These are phyloP conservation scores for Skeletonema menzelii DNA, from an alignment of 108 stramenopile genomes.

Conservation along the genomic window DNA sequence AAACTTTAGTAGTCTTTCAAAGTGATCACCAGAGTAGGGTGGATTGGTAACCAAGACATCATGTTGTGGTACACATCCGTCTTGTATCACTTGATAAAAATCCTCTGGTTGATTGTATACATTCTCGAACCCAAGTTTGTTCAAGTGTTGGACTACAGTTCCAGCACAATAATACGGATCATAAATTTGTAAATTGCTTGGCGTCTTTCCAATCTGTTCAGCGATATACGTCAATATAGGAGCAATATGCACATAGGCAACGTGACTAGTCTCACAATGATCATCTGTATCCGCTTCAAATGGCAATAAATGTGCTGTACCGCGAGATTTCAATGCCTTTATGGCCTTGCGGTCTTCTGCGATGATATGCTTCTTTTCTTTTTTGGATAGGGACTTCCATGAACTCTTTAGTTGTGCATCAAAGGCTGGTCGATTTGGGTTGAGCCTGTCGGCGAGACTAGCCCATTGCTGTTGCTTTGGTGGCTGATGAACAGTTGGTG, in stretches of 20 bases:
- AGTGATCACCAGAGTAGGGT: conserved; percentile 81
- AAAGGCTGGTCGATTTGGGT: conserved; percentile 22
- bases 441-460: conserved; percentile 24
- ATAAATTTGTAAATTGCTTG: conserved; percentile 57
- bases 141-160: conserved; percentile 48
- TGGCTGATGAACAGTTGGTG: not conserved
- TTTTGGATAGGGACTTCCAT: conserved; percentile 23
- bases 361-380: conserved; percentile 15
- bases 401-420: conserved; percentile 16
- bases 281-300: conserved; percentile 52
- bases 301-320: conserved; percentile 1
- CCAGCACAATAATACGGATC: conserved; percentile 92
- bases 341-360: conserved; percentile 12
- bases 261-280: conserved; percentile 78
- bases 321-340: conserved; percentile 7
- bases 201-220: conserved; percentile 36
- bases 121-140: conserved; percentile 56
- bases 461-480: conserved; percentile 8
- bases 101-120: conserved; percentile 48
- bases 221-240: conserved; percentile 53
- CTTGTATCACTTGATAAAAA: conserved; percentile 53
- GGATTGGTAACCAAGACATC: conserved; percentile 89
- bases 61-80: conserved; percentile 46
- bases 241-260: conserved; percentile 67
- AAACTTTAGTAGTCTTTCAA: conserved; percentile 59